phyloP scores from a whole-genome alignment of 352 stramenopile genomes.

The Blastocystis sp. region DNA sequence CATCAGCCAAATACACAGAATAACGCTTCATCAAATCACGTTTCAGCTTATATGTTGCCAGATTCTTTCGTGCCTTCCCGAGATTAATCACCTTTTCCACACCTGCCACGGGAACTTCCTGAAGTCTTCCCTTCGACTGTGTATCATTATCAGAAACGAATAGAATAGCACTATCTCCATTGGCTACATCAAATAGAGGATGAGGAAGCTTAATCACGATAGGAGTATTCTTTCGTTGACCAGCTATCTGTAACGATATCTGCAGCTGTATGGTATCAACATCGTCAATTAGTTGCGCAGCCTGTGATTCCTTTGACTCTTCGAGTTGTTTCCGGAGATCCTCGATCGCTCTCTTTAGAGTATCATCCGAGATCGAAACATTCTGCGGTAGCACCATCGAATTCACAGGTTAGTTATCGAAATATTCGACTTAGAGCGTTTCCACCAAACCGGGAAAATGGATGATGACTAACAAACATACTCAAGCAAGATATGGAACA shows the following conservation, averaged over 20 bases:
- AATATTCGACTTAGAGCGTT: no score
- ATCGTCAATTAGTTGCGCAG: background rate
- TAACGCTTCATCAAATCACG: slow-evolving; percentile 16
- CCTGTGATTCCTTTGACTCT: background rate
- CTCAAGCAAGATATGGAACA: background rate
- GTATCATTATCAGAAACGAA: slow-evolving; percentile 1
- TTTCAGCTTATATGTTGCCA: slow-evolving; percentile 7
- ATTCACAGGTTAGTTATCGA: no score
- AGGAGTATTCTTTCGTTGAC: background rate
- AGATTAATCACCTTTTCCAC: slow-evolving; percentile 24
- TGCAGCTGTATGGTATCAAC: background rate
- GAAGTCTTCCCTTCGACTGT: background rate
- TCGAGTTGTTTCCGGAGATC: background rate
- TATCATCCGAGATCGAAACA: background rate
- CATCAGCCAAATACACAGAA: background rate
- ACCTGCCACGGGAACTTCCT: background rate
- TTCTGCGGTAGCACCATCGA: no score
- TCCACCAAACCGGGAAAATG: background rate
- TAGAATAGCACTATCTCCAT: slow-evolving; percentile 25
- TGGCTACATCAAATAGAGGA: background rate
- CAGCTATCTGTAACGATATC: background rate
- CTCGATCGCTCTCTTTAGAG: background rate
- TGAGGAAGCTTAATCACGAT: background rate
- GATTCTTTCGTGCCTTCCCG: background rate
- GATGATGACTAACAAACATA: background rate